Evolutionary conservation across 1,284 basidiomycete species (phyloP).

Genomic region (Malassezia dermatis): DNA sequence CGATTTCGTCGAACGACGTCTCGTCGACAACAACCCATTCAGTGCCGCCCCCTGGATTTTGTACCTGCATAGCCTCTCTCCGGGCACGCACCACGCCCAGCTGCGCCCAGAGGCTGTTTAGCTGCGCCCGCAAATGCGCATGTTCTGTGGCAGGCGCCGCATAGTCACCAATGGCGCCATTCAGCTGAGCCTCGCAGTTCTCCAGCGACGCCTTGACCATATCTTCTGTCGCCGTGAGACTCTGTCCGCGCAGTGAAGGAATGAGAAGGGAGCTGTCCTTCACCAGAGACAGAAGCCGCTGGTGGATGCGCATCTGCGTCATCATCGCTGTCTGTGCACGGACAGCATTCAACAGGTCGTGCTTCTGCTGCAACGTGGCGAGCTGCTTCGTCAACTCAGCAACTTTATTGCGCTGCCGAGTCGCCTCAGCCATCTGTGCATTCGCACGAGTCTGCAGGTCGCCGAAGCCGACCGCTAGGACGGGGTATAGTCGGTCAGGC

Average conservation of each 20-base stretch:
- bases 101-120: slow-evolving; percentile 46
- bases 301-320: slow-evolving; percentile 35
- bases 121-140: slow-evolving; percentile 26
- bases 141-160: neutral
- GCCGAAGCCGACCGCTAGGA: slow-evolving; percentile 40
- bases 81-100: slow-evolving; percentile 36
- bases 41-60: slow-evolving; percentile 21
- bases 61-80: slow-evolving; percentile 26
- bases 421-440: slow-evolving; percentile 29
- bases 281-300: slow-evolving; percentile 28
- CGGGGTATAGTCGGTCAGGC: slow-evolving; percentile 36
- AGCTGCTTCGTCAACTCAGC: slow-evolving; percentile 20
- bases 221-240: slow-evolving; percentile 35
- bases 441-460: slow-evolving; percentile 37
- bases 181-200: slow-evolving; percentile 38
- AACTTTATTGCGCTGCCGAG: slow-evolving; percentile 26
- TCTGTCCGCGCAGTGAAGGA: slow-evolving; percentile 31
- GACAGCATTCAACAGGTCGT: slow-evolving; percentile 31
- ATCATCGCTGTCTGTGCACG: slow-evolving; percentile 27
- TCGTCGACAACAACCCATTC: slow-evolving; percentile 46
- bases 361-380: slow-evolving; percentile 28
- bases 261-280: slow-evolving; percentile 28
- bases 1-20: slow-evolving; percentile 28
- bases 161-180: slow-evolving; percentile 8
- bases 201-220: slow-evolving; percentile 28